These are phyloP conservation scores for Solanum chiquidenum DNA, from an alignment of 257 asterid genomes.

Conservation along the genomic window DNA sequence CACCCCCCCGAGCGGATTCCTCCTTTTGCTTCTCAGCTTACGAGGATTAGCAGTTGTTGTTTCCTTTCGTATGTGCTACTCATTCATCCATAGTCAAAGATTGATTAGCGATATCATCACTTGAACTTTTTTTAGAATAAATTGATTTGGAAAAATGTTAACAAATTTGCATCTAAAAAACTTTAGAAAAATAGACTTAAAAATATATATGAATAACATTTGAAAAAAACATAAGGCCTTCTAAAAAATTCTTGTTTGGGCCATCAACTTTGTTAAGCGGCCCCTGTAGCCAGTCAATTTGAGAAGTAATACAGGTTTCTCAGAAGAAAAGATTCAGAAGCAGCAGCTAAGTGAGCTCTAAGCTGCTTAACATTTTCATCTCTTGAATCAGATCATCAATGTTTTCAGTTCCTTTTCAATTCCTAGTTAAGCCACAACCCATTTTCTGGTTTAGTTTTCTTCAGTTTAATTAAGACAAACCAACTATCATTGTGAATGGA, in stretches of 20 bases:
- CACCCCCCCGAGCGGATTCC: neutral
- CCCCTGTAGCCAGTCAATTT: neutral
- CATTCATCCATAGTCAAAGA: neutral
- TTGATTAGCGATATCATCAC: neutral
- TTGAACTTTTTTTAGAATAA: neutral
- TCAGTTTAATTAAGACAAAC: neutral
- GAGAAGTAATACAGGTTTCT: neutral
- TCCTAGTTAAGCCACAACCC: neutral
- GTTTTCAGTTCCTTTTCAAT: neutral
- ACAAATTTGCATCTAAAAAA: neutral
- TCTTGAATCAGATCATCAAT: neutral
- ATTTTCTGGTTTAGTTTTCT: neutral
- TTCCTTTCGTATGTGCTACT: neutral
- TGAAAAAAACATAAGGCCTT: neutral
- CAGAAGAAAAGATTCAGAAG: neutral
- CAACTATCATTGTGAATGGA: neutral
- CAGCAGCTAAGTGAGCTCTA: neutral
- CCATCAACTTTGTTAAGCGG: neutral
- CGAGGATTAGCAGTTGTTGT: neutral
- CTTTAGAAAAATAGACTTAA: neutral
- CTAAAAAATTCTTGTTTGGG: neutral
- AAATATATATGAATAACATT: neutral
- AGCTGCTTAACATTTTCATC: neutral
- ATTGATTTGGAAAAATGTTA: neutral
- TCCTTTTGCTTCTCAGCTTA: no score